phyloP scores from a whole-genome alignment of 768 basidiomycete species.

The Plicaturopsis crispa region DNA sequence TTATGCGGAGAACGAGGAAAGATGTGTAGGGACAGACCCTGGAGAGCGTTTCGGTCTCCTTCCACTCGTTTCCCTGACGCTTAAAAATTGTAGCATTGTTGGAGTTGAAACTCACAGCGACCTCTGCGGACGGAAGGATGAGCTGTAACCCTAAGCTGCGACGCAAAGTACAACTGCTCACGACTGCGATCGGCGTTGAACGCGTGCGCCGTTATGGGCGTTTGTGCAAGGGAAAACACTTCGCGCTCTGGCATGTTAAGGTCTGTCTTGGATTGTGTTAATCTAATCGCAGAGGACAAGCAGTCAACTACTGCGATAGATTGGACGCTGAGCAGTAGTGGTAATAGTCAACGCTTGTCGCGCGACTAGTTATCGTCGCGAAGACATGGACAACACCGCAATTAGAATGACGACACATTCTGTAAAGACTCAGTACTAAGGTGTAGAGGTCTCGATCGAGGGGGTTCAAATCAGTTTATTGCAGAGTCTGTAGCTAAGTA shows the following conservation, averaged over 20 bases:
- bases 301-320: slow-evolving; percentile 72
- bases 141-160: not conserved
- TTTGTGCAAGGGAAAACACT: slow-evolving; percentile 70
- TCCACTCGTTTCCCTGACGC: slow-evolving; percentile 62
- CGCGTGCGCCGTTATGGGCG: slow-evolving; percentile 81
- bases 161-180: slow-evolving; percentile 33
- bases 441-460: no score
- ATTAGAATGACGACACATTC: no score
- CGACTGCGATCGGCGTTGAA: slow-evolving; percentile 87
- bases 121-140: slow-evolving; percentile 43
- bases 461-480: no score
- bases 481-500: no score
- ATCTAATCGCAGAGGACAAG: slow-evolving; percentile 74
- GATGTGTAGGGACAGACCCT: slow-evolving; percentile 52
- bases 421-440: no score
- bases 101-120: slow-evolving; percentile 86
- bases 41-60: slow-evolving; percentile 64
- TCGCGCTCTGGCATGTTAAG: slow-evolving; percentile 61
- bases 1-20: not conserved
- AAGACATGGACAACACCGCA: no score
- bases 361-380: no score
- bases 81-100: slow-evolving; percentile 82
- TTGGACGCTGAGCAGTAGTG: no score
- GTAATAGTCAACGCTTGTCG: no score
- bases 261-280: no score